Evolutionary conservation across 2,329 filamentous ascomycete genomes (phyloP), one percentile per base, ranked within the genome.

Genomic region (Hymenoscyphus infarciens): DNA sequence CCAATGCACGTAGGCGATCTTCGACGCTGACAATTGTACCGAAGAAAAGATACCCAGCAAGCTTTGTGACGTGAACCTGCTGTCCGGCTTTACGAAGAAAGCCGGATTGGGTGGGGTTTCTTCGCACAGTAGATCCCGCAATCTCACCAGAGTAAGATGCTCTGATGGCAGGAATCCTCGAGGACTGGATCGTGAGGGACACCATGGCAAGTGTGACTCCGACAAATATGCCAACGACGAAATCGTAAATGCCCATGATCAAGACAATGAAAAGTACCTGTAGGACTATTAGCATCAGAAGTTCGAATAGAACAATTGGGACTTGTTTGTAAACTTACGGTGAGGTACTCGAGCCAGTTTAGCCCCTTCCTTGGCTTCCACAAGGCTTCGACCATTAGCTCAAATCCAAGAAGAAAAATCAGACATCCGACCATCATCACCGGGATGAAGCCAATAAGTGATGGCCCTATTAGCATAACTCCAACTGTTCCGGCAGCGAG

Each of bases 11-110:
- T 65, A 98, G 93, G 67, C 89, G 89, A 66, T 91, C 90, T 75
- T 99, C 95, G 0, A 99, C 94, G 56, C 91, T 92, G 60, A 97
- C 94, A 67, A 99, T 97, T 2, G 93, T 98, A 16, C 95, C 95
- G 69, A 99, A 99, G 80, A 99, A 99, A n/a, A 99, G 84, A 72
- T 94, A 98, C 0, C 95, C 94, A 0, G 90, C 89, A 16, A 99
- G 83, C 75, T 98, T 98, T 71, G 96, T 89, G 57, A 98, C 87
- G 63, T 91, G 89, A 38, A 96, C 95, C 74, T 99, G 95, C 35
- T 86, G 84, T 2, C 94, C 93, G 16, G 95, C 93, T 67, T 94
- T 84, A 64, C 88, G 87, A 3, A 99, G 80, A 72, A 95, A 99
- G 63, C 90, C 87, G 64, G 93, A 88, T 70, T 99, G 95, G 3